Base-by-base conservation (phyloP, 2,329 filamentous ascomycete species). In the Ophiocordyceps camponoti-floridani region DNA sequence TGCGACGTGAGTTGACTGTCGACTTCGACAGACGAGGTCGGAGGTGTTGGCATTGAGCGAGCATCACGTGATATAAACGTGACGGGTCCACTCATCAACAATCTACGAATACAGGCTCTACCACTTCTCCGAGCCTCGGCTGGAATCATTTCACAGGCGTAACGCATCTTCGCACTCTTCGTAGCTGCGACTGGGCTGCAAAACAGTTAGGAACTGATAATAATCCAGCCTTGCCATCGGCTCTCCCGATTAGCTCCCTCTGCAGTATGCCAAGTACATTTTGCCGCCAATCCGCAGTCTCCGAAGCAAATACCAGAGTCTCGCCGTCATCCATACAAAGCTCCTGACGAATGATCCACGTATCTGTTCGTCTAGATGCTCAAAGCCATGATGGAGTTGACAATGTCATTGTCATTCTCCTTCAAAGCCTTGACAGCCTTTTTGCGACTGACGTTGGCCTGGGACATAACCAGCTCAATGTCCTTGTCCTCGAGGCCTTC, bases 321-420 rank as follows among this genome's bases (percentile, higher is more conserved):
- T 35, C 35, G 35, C 35, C 16, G 14, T 37, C n/a, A 55, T 51
- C 53, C 53, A 53, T 56, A 56, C 53, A 58, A 54, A 52, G 48
- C 51, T 51, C 46, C 47, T 48, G 53, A 49, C 50, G 47, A 51
- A 48, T 42, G 48, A 51, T 46, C 47, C 46, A 45, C 46, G 27
- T 13, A 16, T 33, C 35, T 30, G 28, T n/a, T n/a, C 51, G 40
- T 49, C 49, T 72, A 88, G 74, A 86, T 80, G 73, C 83, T 87
- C 65, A 98, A 72, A 56, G 89, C 88, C 91, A 98, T 98, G 72
- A 98, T 98, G 58, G 91, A 95, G 77, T 98, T 98, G 74, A 98
- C 91, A 71, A 98, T 98, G 64, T 98, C 91, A 61, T 96, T 95
- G 71, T 96, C 89, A 64, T 98, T 98, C 74, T 96, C 91, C 74